Conservation (phyloP, 164 flowering plant genomes). For the Magnolia sinica region DNA sequence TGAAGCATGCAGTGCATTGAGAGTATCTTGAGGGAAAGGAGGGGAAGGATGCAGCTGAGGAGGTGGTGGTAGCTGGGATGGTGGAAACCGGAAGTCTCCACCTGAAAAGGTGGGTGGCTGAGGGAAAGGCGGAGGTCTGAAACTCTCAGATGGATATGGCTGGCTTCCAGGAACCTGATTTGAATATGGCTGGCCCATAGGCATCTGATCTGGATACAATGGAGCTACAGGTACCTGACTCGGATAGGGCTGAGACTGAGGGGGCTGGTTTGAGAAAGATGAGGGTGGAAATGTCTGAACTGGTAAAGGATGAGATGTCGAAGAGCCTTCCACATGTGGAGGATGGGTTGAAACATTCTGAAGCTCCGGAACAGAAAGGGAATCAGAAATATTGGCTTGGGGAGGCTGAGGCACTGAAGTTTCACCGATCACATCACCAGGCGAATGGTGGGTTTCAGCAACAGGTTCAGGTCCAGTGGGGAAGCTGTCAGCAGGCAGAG, state of each 20-base stretch:
- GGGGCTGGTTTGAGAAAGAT: background rate
- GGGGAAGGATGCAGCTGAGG: conserved; percentile 11
- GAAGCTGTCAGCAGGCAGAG: conserved; percentile 1
- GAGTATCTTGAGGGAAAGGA: conserved; percentile 24
- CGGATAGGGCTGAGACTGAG: background rate
- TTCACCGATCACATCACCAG: conserved; percentile 1
- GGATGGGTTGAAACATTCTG: conserved; percentile 2
- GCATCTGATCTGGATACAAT: conserved; percentile 14
- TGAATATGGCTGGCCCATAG: conserved; percentile 20
- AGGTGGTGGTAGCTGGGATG: conserved; percentile 24
- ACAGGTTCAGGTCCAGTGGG: conserved; percentile 2
- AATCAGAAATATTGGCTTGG: conserved; percentile 1
- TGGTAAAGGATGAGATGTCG: conserved; percentile 3
- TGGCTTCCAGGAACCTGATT: conserved; percentile 16
- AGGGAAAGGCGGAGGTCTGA: conserved; percentile 19
- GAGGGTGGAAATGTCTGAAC: conserved; percentile 8
- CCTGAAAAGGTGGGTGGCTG: conserved; percentile 14
- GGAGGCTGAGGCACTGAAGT: conserved; percentile 4
- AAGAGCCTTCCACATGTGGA: background rate
- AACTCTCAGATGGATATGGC: conserved; percentile 16
- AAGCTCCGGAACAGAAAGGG: conserved; percentile 1
- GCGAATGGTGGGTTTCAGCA: conserved; percentile 2
- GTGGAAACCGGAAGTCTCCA: conserved; percentile 12
- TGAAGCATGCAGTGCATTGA: conserved; percentile 22
- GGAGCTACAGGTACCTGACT: background rate